Base-by-base conservation (phyloP, 2,329 filamentous ascomycete species). In the Monosporascus sp. region DNA sequence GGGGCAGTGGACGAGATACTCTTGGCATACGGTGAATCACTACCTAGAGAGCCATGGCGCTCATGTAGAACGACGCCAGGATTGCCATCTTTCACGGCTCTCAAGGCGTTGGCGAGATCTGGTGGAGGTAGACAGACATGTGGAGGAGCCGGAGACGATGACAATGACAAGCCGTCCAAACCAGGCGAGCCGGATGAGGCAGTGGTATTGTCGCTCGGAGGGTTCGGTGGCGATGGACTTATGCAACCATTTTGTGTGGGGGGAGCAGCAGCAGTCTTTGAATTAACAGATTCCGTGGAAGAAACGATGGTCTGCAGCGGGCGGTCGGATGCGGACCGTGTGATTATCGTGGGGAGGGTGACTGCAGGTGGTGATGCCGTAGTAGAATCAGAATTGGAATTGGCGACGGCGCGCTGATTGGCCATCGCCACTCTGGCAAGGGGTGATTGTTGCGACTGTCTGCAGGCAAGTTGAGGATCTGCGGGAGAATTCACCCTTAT, bases 1-100 rank as follows among this genome's bases (percentile, higher is more conserved):
- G 81, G 80, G 16, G 81, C 81, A 40, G 82, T 84, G 7, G 82
- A 84, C 17, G 76, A 76, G 54, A 81, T 74, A 64, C 81, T 84
- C 57, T 78, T 76, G 52, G 79, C 75, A 60, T 81, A 78, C 20
- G 80, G 77, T 45, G 81, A 81, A 60, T 81, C 80, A 51, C 80
- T 79, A 38, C 67, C 54, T 50, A 66, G 54, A 22, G 53, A 60
- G 49, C 53, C 59, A 57, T 64, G 63, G 47, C 67, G 66, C 40
- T 68, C 65, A 57, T 65, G 65, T 43, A 69, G 57, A 19, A 64
- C 52, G 46, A 55, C 56, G 50, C 40, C 47, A n/a, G 59, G 58
- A 50, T 75, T 74, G 59, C 73, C 63, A 56, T 76, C 71, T 58
- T 75, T 73, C 58, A 77, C 69, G 56, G 68, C 71, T 56, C 69